Base-by-base conservation (phyloP, 2,329 filamentous ascomycete species). In the Atkinsonella texensis region DNA sequence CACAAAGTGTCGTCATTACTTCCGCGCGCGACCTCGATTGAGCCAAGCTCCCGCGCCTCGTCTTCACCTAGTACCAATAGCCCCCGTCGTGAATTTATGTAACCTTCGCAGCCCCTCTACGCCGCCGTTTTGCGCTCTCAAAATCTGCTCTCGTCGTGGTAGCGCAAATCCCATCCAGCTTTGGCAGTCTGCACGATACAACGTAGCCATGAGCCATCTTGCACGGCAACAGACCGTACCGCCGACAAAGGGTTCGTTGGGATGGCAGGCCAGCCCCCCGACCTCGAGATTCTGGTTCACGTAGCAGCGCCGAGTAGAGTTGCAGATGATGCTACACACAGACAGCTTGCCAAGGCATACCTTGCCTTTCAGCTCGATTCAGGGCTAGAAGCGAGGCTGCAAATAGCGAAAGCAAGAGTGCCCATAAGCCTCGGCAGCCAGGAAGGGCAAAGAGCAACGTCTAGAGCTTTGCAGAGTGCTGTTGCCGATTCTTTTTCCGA, bases 201-300 rank as follows among this genome's bases (percentile, higher is more conserved):
- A 49, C 48, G 48, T 31, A 39, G 48, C 31, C 48, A 55, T 55
- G 54, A 33, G 35, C 32, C 20, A 10, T 23, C 23, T 6, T 31
- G 33, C 28, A 12, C n/a, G 7, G 11, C 39, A 23, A 40, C 53
- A 35, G 35, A 46, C 46, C 11, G 49, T 33, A 44, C 17, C 28
- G 15, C n/a, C 41, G 23, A 15, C 20, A 23, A 18, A 17, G 38
- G 28, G n/a, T 12, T 39, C 10, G 8, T 28, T 23, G 39, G 31
- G 23, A 67, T 67, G 65, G 56, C 59, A 46, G 53, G 53, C 42
- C 60, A 55, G 52, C 49, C 54, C 23, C 43, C 53, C 17, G 64
- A 73, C 53, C 66, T 71, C 49, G 77, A 81, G 63, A 76, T 81
- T 44, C 68, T 81, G 44, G 71, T 80, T 48, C 78, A 81, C 60